Conservation (phyloP, 192 early-diverging fungal genomes). For the Spizellomyces punctatus region DNA sequence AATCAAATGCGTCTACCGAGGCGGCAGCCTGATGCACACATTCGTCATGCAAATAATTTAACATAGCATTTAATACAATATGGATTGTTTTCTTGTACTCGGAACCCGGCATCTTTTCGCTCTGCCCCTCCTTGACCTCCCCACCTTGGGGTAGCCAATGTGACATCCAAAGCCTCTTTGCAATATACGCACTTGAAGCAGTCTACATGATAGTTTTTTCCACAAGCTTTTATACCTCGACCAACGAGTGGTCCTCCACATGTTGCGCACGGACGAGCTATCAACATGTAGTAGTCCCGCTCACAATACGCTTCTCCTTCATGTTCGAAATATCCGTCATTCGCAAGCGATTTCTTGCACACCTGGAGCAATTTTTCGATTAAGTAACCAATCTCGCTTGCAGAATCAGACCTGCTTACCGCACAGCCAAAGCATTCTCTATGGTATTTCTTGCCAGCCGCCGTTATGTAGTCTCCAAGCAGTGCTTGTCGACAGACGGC, state of each 20-base stretch:
- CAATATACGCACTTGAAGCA: slow-evolving; percentile 45
- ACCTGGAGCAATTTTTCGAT: not conserved
- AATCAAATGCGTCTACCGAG: not conserved
- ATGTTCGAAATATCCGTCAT: slow-evolving; percentile 28
- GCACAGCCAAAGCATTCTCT: slow-evolving; percentile 37
- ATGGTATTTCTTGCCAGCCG: slow-evolving; percentile 36
- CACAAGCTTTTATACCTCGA: slow-evolving; percentile 29
- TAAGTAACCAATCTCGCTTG: no score
- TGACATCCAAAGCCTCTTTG: slow-evolving; percentile 32
- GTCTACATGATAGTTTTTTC: slow-evolving; percentile 37
- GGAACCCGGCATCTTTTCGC: slow-evolving; percentile 1
- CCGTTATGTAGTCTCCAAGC: slow-evolving; percentile 30
- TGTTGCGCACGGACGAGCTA: slow-evolving; percentile 29
- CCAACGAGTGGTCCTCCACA: slow-evolving; percentile 32
- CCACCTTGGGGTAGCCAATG: slow-evolving; percentile 29
- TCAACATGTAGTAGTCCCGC: slow-evolving; percentile 34
- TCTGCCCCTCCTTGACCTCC: slow-evolving; percentile 6
- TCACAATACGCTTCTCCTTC: slow-evolving; percentile 42
- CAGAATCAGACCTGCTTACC: slow-evolving; percentile 17
- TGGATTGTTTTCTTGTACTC: slow-evolving; percentile 5
- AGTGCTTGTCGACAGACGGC: slow-evolving; percentile 29
- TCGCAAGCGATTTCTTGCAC: slow-evolving; percentile 34
- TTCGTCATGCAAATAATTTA: slow-evolving; percentile 15
- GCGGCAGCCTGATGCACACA: not conserved
- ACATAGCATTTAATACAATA: slow-evolving; percentile 22